Conservation (phyloP, 2,329 filamentous ascomycete genomes). For the Lecanosticta acicola region DNA sequence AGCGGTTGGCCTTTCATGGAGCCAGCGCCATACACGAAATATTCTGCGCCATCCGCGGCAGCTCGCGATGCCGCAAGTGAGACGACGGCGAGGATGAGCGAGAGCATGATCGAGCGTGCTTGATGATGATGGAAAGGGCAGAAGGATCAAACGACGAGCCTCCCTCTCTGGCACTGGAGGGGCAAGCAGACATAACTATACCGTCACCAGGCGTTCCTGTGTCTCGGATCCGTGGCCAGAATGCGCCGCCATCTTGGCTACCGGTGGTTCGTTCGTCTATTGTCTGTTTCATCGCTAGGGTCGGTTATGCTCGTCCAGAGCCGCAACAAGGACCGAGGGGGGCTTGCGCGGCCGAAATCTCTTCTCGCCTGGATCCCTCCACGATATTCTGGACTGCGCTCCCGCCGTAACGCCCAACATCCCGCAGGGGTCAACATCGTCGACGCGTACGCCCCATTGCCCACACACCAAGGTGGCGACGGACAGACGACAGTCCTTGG, state of each 20-base stretch:
- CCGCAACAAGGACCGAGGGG: background rate
- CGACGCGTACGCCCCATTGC: background rate
- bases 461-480: background rate
- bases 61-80: background rate
- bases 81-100: no score
- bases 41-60: constrained; percentile 4
- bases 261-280: constrained; percentile 4
- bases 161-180: no score
- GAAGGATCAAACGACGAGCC: no score
- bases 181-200: no score
- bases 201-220: background rate
- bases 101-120: no score
- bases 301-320: background rate
- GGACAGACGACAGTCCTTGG: background rate
- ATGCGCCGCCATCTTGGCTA: background rate
- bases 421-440: background rate
- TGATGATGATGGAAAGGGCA: no score
- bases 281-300: background rate
- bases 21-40: constrained; percentile 17
- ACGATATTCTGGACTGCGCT: background rate
- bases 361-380: background rate
- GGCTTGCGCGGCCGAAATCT: background rate
- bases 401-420: background rate
- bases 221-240: constrained; percentile 1
- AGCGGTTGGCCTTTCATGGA: constrained; percentile 16